A percentile compares a stretch with the other conserved stretches of the same genome.
Evolutionary conservation across 768 basidiomycete species (phyloP).

Genomic region (Termitomyces sp.): DNA sequence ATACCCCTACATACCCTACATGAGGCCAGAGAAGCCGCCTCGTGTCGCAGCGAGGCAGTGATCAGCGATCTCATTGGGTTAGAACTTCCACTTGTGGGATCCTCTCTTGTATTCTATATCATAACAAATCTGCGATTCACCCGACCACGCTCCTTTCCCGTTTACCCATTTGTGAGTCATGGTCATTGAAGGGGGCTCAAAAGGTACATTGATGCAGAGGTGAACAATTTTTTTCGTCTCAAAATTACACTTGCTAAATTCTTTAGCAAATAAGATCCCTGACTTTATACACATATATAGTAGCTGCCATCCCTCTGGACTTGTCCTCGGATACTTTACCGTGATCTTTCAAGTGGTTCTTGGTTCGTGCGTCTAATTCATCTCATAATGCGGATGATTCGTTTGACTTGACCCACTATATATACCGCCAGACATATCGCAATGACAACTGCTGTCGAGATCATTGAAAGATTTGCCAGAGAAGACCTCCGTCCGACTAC

Average conservation of each 20-base stretch:
- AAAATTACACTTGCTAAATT: background rate
- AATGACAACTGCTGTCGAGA: conserved; percentile 6
- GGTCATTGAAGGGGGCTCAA: background rate
- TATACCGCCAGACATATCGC: background rate
- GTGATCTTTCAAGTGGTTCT: background rate
- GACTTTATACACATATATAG: background rate
- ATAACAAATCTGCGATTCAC: background rate
- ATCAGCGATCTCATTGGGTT: background rate
- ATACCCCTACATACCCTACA: conserved; percentile 7
- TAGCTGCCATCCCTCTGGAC: background rate
- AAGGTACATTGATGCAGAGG: conserved; percentile 8
- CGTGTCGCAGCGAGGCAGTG: conserved; percentile 2
- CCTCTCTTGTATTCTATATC: conserved; percentile 5
- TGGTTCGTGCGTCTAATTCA: background rate
- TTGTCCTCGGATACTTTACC: background rate
- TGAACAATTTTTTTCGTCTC: background rate
- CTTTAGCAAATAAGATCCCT: background rate
- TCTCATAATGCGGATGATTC: background rate
- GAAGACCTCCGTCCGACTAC: conserved; percentile 11
- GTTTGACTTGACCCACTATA: too few species aligned
- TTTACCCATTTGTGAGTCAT: background rate
- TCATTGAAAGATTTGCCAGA: conserved; percentile 14
- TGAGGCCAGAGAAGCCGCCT: conserved; percentile 1
- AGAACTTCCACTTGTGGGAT: conserved; percentile 4
- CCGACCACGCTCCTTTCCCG: background rate